Percentiles rank a stretch among this genome's conserved stretches.
Evolutionary conservation across 208 protist genomes (phyloP).

Genomic region (Hexamita inflata): DNA sequence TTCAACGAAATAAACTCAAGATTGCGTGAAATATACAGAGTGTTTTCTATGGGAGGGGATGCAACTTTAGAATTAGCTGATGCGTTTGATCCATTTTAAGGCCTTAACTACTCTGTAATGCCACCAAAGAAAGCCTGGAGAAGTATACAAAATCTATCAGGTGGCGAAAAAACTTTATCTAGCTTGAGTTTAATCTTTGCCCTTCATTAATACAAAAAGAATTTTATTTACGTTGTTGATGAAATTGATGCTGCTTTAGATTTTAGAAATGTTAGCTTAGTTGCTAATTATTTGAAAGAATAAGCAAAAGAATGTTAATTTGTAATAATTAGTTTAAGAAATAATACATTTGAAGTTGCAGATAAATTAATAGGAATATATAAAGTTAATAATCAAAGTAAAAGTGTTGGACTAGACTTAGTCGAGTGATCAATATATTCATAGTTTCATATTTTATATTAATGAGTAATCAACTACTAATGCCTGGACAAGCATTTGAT

Average conservation of each 20-base stretch:
- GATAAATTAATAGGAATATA: conserved; percentile 96
- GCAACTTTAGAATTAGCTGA: conserved; percentile 99
- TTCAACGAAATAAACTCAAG: conserved; percentile 83
- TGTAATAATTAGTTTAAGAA: conserved; percentile 92
- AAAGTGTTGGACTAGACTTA: no score
- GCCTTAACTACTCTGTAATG: conserved; percentile 66
- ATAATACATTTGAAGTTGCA: conserved; percentile 66
- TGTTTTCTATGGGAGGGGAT: conserved; percentile 69
- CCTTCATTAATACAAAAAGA: conserved; percentile 98
- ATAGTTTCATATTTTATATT: no score
- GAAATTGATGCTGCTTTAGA: conserved; percentile 99
- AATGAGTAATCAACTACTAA: no score
- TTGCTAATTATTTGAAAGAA: conserved; percentile 87
- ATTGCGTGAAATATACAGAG: conserved; percentile 93
- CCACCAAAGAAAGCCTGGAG: conserved; percentile 99
- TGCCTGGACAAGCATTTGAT: no score
- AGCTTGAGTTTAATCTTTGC: conserved; percentile 69
- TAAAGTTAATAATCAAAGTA: conserved; percentile 92
- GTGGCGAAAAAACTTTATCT: conserved; percentile 92
- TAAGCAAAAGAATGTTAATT: conserved; percentile 97
- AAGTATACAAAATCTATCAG: conserved; percentile 96
- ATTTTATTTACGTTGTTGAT: conserved; percentile 99
- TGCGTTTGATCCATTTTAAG: conserved; percentile 49
- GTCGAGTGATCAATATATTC: no score
- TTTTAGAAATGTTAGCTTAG: conserved; percentile 93